Conservation (phyloP, 2,329 filamentous ascomycete genomes). For the Monosporascus ibericus region DNA sequence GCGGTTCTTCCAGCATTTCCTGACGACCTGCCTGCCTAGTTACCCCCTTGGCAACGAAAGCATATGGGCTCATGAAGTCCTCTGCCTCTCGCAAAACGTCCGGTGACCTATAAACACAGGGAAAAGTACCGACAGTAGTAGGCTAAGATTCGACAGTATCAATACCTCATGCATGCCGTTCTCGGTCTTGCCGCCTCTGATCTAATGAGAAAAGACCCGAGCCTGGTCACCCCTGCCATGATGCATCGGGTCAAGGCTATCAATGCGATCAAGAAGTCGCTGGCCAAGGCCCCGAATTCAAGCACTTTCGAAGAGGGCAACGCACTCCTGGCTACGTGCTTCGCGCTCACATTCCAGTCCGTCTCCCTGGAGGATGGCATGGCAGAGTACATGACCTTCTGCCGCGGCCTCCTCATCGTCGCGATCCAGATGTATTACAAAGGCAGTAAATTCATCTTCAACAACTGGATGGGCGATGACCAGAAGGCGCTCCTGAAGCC, state of each 20-base stretch:
- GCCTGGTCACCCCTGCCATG: constrained; percentile 52
- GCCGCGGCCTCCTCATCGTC: constrained; percentile 50
- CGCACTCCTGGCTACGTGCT: constrained; percentile 53
- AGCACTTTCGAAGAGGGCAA: constrained; percentile 48
- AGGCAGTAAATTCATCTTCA: constrained; percentile 44
- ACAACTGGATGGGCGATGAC: constrained; percentile 36
- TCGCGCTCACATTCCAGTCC: constrained; percentile 53
- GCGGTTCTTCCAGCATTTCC: constrained; percentile 64
- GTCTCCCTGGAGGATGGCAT: constrained; percentile 52
- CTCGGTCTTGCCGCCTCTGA: constrained; percentile 61
- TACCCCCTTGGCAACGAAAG: constrained; percentile 59
- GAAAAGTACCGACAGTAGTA: not conserved
- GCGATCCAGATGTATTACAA: constrained; percentile 47
- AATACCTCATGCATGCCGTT: constrained; percentile 64
- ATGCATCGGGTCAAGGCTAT: constrained; percentile 61
- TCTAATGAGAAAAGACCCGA: constrained; percentile 44
- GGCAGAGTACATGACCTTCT: constrained; percentile 55
- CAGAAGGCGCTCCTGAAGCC: constrained; percentile 37
- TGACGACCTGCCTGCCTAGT: constrained; percentile 55
- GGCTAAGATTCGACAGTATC: constrained; percentile 36
- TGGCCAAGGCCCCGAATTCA: constrained; percentile 36
- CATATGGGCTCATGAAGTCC: constrained; percentile 62
- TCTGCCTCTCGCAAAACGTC: constrained; percentile 61
- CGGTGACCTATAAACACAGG: constrained; percentile 13
- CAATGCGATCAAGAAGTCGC: constrained; percentile 51